Percentiles rank a stretch among this genome's conserved stretches.
phyloP scores from a whole-genome alignment of 2,329 filamentous ascomycete species.

The Verruconis gallopava region DNA sequence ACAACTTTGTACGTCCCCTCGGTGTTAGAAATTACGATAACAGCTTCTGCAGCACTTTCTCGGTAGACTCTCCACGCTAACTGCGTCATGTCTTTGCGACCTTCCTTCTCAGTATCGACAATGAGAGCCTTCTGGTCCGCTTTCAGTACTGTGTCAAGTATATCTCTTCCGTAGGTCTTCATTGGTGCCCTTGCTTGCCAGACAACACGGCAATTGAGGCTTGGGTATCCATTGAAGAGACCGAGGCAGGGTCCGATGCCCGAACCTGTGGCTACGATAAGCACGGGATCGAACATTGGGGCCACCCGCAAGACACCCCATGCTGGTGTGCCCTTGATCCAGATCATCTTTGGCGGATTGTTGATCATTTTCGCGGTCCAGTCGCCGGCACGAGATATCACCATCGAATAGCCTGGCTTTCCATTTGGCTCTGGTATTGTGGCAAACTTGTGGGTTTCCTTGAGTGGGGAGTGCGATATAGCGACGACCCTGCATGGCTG shows the following conservation, averaged over 20 bases:
- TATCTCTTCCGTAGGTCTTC: conserved; percentile 11
- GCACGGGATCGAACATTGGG: conserved; percentile 49
- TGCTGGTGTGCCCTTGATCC: conserved; percentile 54
- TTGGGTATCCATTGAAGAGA: conserved; percentile 10
- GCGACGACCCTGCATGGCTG: conserved; percentile 45
- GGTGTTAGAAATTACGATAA: conserved; percentile 25
- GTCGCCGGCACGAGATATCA: conserved; percentile 62
- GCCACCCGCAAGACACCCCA: conserved; percentile 56
- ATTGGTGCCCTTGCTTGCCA: conserved; percentile 12
- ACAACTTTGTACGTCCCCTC: conserved; percentile 22
- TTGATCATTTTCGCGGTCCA: conserved; percentile 56
- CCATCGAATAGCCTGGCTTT: conserved; percentile 47
- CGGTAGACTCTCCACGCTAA: conserved; percentile 17
- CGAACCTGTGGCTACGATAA: conserved; percentile 59
- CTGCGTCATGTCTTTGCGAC: conserved; percentile 21
- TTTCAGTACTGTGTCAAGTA: conserved; percentile 11
- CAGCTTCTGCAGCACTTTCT: conserved; percentile 21
- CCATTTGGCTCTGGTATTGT: conserved; percentile 49
- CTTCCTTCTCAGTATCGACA: conserved; percentile 19
- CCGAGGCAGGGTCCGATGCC: conserved; percentile 14
- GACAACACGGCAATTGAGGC: conserved; percentile 9
- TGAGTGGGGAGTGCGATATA: conserved; percentile 48
- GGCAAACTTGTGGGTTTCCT: conserved; percentile 67
- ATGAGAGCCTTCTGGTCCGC: conserved; percentile 22
- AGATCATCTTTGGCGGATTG: conserved; percentile 47